A percentile compares a stretch with the other conserved stretches of the same genome.
These are phyloP conservation scores for Dendrobium nobile DNA, from an alignment of 106 monocot species.

Conservation along the genomic window DNA sequence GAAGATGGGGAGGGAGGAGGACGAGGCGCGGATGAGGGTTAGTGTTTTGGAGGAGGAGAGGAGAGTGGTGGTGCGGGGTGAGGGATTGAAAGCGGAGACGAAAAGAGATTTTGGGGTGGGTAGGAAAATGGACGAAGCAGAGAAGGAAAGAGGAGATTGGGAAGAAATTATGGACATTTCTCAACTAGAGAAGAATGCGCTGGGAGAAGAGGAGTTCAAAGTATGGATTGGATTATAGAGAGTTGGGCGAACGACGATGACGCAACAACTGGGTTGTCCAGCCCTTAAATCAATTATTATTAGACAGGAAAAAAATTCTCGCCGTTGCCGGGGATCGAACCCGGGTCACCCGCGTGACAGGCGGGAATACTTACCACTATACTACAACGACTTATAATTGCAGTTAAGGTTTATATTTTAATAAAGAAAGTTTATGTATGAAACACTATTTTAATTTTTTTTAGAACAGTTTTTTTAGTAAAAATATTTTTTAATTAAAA, in stretches of 20 bases:
- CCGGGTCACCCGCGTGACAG: constrained; percentile 95
- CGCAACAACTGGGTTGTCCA: too few species aligned
- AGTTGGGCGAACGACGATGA: too few species aligned
- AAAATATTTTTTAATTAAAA: too few species aligned
- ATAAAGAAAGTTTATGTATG: too few species aligned
- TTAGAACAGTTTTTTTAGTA: too few species aligned
- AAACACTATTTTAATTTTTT: too few species aligned
- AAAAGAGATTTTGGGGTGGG: background rate
- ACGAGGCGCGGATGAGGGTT: constrained; percentile 15
- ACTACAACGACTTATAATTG: constrained; percentile 49
- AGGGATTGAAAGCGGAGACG: background rate
- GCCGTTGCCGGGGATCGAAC: constrained; percentile 97
- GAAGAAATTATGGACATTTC: constrained; percentile 3
- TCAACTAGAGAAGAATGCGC: background rate
- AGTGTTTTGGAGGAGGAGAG: background rate
- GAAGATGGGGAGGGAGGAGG: constrained; percentile 47
- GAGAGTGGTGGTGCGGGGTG: background rate
- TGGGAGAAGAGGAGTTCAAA: background rate
- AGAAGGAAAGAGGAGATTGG: constrained; percentile 6
- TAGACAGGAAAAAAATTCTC: background rate
- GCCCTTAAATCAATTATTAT: too few species aligned
- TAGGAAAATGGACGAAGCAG: constrained; percentile 7
- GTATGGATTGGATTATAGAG: too few species aligned
- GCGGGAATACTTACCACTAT: constrained; percentile 94
- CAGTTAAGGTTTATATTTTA: too few species aligned